phyloP scores from a whole-genome alignment of 148 eudicot genomes.

The Fagopyrum homotropicum region DNA sequence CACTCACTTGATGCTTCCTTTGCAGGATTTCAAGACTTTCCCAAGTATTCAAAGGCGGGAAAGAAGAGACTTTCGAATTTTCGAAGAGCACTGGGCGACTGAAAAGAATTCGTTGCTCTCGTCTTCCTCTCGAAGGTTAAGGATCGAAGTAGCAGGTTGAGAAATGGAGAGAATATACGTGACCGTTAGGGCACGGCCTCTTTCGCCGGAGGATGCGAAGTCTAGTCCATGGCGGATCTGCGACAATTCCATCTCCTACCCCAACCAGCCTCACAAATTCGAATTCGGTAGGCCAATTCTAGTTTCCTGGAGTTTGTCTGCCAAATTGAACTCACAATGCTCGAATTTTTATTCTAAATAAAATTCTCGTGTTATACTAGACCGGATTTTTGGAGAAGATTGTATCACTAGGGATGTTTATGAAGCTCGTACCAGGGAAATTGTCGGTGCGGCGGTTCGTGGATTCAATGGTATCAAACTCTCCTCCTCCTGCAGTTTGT shows the following conservation, averaged over 20 bases:
- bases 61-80: not conserved
- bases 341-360: not conserved
- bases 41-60: not conserved
- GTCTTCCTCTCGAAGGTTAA: not conserved
- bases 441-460: conserved; percentile 76
- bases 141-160: not conserved
- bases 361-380: conserved; percentile 23
- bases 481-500: not conserved
- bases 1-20: too few species aligned
- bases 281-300: conserved; percentile 53
- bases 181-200: conserved; percentile 74
- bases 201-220: conserved; percentile 66
- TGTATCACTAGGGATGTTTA: conserved; percentile 68
- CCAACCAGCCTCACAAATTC: conserved; percentile 46
- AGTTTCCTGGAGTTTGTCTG: not conserved
- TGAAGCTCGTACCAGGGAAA: conserved; percentile 61
- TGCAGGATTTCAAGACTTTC: not conserved
- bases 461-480: conserved; percentile 70
- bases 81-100: not conserved
- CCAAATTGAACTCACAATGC: not conserved
- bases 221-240: conserved; percentile 80
- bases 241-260: conserved; percentile 50
- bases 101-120: not conserved
- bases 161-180: conserved; percentile 86
- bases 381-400: conserved; percentile 68